Base-by-base conservation (phyloP, 345 rosid species). In the Eucalyptus urophylla region DNA sequence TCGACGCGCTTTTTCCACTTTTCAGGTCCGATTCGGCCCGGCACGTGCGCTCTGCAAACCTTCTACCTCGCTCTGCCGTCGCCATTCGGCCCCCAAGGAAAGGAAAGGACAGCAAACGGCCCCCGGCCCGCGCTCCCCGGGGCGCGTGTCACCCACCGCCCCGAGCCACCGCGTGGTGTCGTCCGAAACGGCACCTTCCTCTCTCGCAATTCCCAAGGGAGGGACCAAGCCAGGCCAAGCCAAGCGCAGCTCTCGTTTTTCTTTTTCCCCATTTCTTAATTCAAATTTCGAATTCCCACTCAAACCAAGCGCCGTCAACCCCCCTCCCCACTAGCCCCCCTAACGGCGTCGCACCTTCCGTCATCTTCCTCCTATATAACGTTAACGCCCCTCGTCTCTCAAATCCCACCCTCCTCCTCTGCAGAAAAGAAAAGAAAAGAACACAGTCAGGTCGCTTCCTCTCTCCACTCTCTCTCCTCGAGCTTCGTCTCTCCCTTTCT, bases 241-340 rank as follows among this genome's bases (percentile, higher is more conserved):
- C 83, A 22, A n/a, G 22, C 81, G 24, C 47, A n/a, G 58, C 43
- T 19, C 56, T 88, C 43, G 31, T 87, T 89, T 76, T 24, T 60
- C 4, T 53, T 53, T 53, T 53, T 19, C 58, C 58, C 58, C 58
- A 56, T 88, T 60, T 86, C 86, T 40, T 47, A 4, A 65, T 89
- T 89, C 90, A 88, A 93, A 94, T 86, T 91, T 94, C 89, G 87
- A 92, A 92, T 90, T 90, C 92, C 94, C 93, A 8, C 92, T 92
- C 54, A 90, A 92, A 90, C 80, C 88, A 51, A 88, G 92, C 95
- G 90, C 81, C 93, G 45, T 90, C 90, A 94, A 92, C 89, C 51
- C 89, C 60, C 49, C 87, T 53, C 90, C 90, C 93, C 92, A 86
- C 58, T 50, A 50, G 43, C 56, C 14, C 58, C 58, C 43, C 87